Evolutionary conservation across 163 green algal species (phyloP).

Genomic region (Scenedesmus sp.): DNA sequence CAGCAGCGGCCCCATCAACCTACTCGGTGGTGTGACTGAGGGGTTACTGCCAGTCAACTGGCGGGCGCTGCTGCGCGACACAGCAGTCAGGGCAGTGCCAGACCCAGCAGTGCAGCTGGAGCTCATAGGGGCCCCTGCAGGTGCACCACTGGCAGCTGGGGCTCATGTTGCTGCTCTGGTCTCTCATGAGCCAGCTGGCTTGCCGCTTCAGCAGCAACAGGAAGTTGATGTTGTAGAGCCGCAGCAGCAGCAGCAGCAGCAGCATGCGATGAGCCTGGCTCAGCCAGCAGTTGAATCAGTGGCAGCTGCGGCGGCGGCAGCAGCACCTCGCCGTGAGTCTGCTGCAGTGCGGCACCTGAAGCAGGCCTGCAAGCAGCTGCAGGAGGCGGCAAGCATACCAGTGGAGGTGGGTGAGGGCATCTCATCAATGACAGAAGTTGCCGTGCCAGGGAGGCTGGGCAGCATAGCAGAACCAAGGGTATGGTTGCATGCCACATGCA

Average conservation of each 20-base stretch:
- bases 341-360: not conserved
- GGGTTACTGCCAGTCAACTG: conserved; percentile 34
- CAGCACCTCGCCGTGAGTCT: not conserved
- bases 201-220: not conserved
- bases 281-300: not conserved
- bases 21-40: not conserved
- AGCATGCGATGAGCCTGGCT: not conserved
- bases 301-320: conserved; percentile 37
- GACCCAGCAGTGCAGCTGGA: conserved; percentile 41
- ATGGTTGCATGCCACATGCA: too few relatives aligned
- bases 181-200: not conserved
- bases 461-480: not conserved
- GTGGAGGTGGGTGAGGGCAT: not conserved
- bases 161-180: not conserved
- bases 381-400: conserved; percentile 45
- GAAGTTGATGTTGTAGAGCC: not conserved
- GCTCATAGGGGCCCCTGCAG: not conserved
- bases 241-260: not conserved
- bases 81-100: conserved; percentile 1
- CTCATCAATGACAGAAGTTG: not conserved
- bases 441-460: not conserved
- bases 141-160: not conserved
- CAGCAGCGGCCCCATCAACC: conserved; percentile 12
- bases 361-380: conserved; percentile 10
- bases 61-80: conserved; percentile 35